Base-by-base conservation (phyloP, 2,329 filamentous ascomycete species). In the Colletotrichum agaves region DNA sequence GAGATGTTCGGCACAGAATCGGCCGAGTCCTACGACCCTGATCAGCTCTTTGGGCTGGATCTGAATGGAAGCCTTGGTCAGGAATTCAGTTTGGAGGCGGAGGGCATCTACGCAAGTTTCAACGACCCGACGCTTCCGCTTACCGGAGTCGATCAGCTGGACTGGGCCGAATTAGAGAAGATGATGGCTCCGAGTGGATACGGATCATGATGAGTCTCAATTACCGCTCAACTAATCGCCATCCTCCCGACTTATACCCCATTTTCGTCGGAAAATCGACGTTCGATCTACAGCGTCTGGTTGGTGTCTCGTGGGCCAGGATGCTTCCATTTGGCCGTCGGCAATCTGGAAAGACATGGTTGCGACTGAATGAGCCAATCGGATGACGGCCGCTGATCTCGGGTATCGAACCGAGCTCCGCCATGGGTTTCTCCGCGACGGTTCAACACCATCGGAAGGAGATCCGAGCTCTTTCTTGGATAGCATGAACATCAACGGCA, bases 151-250 rank as follows among this genome's bases (percentile, higher is more conserved):
- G 74, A 76, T 58, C 71, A 75, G 13, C 56, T 74, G 39, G 74
- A 76, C 21, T 76, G 74, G 74, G 72, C 71, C 2, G 73, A 74
- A 50, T 61, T 75, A 37, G 73, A 72, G 4, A 76, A 75, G 61
- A 72, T 75, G 66, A 75, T 76, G 52, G 63, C 58, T 21, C 61
- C 64, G 2, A 60, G 52, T 5, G 65, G 61, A 2, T 60, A 60
- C 8, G 65, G 65, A 12, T 65, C 65, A 43, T 68, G 35, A 53
- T 31, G 15, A 39, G 15, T 2, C 8, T 31, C 37, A 58, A 7
- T 21, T 23, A 21, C 13, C 17, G 27, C 37, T 8, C 23, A 44
- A 31, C n/a, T n/a, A 44, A 33, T 33, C 17, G 10, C 11, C 3
- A 15, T 6, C 12, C 11, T 31, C 12, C 33, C 39, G 55, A 58